Conservation (phyloP, 2,329 filamentous ascomycete species). For the Microthyrium microscopicum region DNA sequence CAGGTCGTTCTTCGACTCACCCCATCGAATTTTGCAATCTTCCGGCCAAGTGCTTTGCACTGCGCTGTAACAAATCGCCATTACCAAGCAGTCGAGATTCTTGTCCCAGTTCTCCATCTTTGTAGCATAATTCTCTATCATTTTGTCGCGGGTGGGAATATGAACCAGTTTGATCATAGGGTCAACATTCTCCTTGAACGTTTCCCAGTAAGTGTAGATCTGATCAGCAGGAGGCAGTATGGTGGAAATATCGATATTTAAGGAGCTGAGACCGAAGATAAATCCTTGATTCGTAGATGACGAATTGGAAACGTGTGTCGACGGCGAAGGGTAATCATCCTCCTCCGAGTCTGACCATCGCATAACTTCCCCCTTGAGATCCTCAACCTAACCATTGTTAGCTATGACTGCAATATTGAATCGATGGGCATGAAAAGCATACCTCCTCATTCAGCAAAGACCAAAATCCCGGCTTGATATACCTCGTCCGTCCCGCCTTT, state of each 20-base stretch:
- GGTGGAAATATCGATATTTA: conserved; percentile 46
- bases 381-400: conserved; percentile 31
- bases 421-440: conserved; percentile 11
- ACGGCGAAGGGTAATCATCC: conserved; percentile 29
- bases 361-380: conserved; percentile 44
- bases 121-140: conserved; percentile 43
- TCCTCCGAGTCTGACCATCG: conserved; percentile 46
- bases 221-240: conserved; percentile 51
- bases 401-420: too few species aligned
- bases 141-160: conserved; percentile 45
- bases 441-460: conserved; percentile 60
- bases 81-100: conserved; percentile 40
- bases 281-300: conserved; percentile 44
- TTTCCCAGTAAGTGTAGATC: conserved; percentile 50
- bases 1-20: conserved; percentile 32
- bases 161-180: conserved; percentile 57
- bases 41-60: conserved; percentile 33
- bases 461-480: conserved; percentile 65
- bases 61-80: conserved; percentile 44
- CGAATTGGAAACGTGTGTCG: conserved; percentile 16
- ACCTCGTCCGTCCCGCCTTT: conserved; percentile 53
- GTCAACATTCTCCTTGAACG: conserved; percentile 59
- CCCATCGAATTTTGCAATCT: conserved; percentile 31
- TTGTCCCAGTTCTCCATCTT: conserved; percentile 42
- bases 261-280: conserved; percentile 55